phyloP scores from a whole-genome alignment of 352 stramenopile species.

The Globisporangium camurandrum region DNA sequence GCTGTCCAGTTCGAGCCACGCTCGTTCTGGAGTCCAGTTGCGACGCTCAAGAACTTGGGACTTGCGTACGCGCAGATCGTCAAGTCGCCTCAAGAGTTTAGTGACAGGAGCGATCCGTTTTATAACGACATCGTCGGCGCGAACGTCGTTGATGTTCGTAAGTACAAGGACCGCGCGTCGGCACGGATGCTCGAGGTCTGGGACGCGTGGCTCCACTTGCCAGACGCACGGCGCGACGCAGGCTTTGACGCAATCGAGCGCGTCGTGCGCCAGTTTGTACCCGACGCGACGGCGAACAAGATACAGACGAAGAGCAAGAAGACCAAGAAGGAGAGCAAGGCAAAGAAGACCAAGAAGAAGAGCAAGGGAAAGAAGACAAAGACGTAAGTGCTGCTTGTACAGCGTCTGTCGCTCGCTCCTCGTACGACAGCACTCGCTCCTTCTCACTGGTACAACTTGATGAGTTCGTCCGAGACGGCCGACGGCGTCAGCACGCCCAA shows the following conservation, averaged over 20 bases:
- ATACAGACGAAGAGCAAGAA: background rate
- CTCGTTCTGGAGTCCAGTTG: slow-evolving; percentile 48
- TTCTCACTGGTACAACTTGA: slow-evolving; percentile 95
- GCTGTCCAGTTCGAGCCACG: slow-evolving; percentile 60
- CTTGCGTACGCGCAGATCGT: slow-evolving; percentile 92
- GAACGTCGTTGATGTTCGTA: slow-evolving; percentile 25
- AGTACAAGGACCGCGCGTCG: slow-evolving; percentile 58
- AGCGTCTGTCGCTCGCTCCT: background rate
- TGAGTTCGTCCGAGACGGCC: slow-evolving; percentile 97
- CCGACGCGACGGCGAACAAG: background rate
- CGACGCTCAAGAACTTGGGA: slow-evolving; percentile 90
- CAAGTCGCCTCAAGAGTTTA: slow-evolving; percentile 57
- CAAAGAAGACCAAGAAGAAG: slow-evolving; percentile 1
- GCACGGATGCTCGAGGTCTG: slow-evolving; percentile 67
- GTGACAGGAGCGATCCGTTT: slow-evolving; percentile 26
- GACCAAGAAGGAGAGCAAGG: slow-evolving; percentile 4
- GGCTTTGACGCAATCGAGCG: slow-evolving; percentile 41
- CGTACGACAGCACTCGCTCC: background rate
- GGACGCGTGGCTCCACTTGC: slow-evolving; percentile 44
- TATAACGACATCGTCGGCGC: slow-evolving; percentile 38
- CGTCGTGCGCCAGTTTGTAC: slow-evolving; percentile 45
- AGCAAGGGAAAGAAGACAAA: background rate
- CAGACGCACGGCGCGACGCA: slow-evolving; percentile 34
- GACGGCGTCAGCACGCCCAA: slow-evolving; percentile 96
- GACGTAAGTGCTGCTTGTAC: background rate